These are phyloP conservation scores for Fusarium pininemorale DNA, from an alignment of 2,329 filamentous ascomycete genomes.

Conservation along the genomic window DNA sequence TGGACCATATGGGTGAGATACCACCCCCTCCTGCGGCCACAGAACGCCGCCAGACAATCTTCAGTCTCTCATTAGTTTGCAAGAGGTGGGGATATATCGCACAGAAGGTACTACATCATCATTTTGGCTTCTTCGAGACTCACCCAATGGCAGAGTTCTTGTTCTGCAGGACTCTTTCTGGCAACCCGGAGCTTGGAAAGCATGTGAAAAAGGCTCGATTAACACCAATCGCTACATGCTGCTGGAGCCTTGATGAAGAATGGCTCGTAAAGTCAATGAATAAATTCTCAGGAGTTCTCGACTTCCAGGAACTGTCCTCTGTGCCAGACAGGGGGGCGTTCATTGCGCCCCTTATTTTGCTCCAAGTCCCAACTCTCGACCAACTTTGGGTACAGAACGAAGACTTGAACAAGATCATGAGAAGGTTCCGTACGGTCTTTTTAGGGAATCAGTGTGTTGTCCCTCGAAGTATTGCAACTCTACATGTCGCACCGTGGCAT, in stretches of 20 bases:
- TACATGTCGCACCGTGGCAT: too few species aligned
- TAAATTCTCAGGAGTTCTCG: not conserved
- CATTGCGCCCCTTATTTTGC: not conserved
- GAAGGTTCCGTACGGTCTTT: not conserved
- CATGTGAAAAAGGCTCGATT: not conserved
- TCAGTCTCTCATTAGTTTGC: not conserved
- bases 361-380: not conserved
- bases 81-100: not conserved
- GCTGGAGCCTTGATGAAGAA: not conserved
- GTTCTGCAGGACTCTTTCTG: not conserved
- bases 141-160: not conserved
- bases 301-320: accelerated
- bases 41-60: not conserved
- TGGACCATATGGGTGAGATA: too few species aligned
- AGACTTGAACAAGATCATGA: not conserved
- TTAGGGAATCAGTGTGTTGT: accelerated
- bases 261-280: not conserved
- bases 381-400: not conserved
- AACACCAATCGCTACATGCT: too few species aligned
- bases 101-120: not conserved
- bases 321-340: not conserved
- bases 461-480: not conserved
- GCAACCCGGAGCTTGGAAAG: not conserved
- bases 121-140: not conserved
- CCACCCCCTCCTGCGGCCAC: not conserved